A percentile compares a stretch with the other conserved stretches of the same genome.
Conservation (phyloP, 2,329 filamentous ascomycete species). For the Paramyrothecium sp. region DNA sequence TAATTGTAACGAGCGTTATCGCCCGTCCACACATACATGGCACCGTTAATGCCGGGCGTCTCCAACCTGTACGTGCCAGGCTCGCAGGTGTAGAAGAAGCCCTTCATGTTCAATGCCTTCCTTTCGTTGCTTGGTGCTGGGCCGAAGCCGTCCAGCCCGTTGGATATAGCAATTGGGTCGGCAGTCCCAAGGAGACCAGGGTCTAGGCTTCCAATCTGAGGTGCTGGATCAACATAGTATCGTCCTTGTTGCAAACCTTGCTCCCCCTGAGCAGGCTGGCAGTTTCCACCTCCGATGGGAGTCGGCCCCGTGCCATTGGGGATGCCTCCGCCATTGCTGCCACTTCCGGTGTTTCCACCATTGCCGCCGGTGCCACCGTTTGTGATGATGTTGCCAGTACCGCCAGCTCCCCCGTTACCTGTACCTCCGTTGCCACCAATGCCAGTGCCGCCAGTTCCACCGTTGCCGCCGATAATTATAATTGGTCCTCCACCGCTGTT, state of each 20-base stretch:
- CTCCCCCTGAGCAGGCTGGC: background rate
- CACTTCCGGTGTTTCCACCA: background rate
- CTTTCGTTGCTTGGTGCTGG: background rate
- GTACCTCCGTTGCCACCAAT: background rate
- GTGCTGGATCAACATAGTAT: background rate
- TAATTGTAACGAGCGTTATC: background rate
- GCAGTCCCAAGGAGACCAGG: background rate
- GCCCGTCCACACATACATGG: background rate
- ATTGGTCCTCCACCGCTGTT: background rate
- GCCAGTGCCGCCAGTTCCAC: background rate
- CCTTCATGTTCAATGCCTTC: background rate
- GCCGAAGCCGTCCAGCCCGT: background rate
- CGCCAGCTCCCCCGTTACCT: background rate
- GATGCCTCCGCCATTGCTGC: background rate
- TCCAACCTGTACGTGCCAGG: background rate
- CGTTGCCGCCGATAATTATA: background rate
- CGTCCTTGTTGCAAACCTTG: background rate
- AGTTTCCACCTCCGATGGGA: background rate
- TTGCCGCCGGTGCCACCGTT: background rate
- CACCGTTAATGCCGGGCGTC: background rate
- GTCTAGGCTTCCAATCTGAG: background rate
- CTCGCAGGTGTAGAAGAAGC: background rate
- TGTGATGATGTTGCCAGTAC: background rate
- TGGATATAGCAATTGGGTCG: background rate
- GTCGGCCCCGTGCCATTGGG: background rate